A percentile compares a stretch with the other conserved stretches of the same genome.
Conservation (phyloP, 1,139 yeast species). For the Arxiozyma slooffiae region DNA sequence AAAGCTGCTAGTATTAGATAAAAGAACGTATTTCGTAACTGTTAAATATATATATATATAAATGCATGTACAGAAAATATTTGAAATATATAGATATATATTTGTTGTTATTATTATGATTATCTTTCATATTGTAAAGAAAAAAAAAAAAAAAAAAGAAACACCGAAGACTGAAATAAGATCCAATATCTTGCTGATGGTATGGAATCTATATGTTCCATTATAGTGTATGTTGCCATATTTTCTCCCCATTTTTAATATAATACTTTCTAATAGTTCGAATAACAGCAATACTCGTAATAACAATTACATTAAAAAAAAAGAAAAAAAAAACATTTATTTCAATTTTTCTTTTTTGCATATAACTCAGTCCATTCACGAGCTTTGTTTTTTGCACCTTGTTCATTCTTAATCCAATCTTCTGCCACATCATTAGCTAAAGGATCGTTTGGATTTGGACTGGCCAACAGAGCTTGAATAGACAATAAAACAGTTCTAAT, state of each 20-base stretch:
- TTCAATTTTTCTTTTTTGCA: constrained; percentile 33
- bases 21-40: neutral
- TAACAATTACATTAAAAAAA: neutral
- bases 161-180: too few species aligned
- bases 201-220: neutral
- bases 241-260: constrained; percentile 2
- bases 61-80: too few species aligned
- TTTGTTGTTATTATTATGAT: too few species aligned
- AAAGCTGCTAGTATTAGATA: neutral
- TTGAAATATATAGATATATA: too few species aligned
- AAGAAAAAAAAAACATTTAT: neutral
- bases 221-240: neutral
- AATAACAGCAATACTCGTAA: neutral
- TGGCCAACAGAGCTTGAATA: constrained; percentile 85
- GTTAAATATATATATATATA: too few species aligned
- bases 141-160: too few species aligned
- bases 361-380: constrained; percentile 71
- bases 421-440: constrained; percentile 96
- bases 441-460: constrained; percentile 98
- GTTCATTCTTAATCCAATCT: constrained; percentile 85
- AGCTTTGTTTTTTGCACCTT: constrained; percentile 74
- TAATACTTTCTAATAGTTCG: too few species aligned
- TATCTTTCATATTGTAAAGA: too few species aligned
- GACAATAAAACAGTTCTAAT: constrained; percentile 88
- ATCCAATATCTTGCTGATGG: neutral